phyloP scores from a whole-genome alignment of 331 rosid genomes.

The Rhamnella rubrinervis region DNA sequence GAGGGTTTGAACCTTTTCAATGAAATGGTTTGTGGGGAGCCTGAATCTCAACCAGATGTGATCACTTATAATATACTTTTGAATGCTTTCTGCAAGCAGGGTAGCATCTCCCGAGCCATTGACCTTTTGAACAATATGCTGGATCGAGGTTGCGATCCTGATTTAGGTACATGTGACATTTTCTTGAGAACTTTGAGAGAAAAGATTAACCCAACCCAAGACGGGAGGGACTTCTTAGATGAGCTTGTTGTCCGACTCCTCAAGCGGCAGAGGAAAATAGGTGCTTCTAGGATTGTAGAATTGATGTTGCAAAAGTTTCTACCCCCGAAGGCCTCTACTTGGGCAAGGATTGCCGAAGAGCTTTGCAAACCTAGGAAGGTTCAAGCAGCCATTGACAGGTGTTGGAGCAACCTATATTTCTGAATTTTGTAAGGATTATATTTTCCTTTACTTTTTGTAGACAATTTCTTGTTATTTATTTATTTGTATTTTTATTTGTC shows the following conservation, averaged over 20 bases:
- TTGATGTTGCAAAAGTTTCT: constrained; percentile 68
- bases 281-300: constrained; percentile 63
- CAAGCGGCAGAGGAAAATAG: constrained; percentile 55
- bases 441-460: background rate
- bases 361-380: constrained; percentile 61
- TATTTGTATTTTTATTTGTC: too few relatives aligned
- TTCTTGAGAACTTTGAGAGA: constrained; percentile 70
- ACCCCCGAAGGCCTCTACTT: constrained; percentile 67
- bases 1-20: constrained; percentile 82
- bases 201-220: constrained; percentile 67
- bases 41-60: constrained; percentile 69
- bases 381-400: constrained; percentile 45
- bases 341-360: constrained; percentile 63
- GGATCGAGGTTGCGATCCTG: constrained; percentile 83
- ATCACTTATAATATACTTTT: constrained; percentile 74
- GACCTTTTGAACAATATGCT: constrained; percentile 72
- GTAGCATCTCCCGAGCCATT: constrained; percentile 62
- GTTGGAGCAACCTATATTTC: constrained; percentile 58
- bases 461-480: too few relatives aligned
- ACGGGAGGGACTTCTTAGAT: constrained; percentile 80
- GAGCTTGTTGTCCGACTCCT: constrained; percentile 72
- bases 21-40: constrained; percentile 73
- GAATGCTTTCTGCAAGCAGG: constrained; percentile 59
- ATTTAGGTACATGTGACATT: constrained; percentile 62
- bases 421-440: constrained; percentile 28